A percentile compares a stretch with the other conserved stretches of the same genome.
These are phyloP conservation scores for Aspergillus spinulosporus DNA, from an alignment of 2,329 filamentous ascomycete genomes.

Conservation along the genomic window DNA sequence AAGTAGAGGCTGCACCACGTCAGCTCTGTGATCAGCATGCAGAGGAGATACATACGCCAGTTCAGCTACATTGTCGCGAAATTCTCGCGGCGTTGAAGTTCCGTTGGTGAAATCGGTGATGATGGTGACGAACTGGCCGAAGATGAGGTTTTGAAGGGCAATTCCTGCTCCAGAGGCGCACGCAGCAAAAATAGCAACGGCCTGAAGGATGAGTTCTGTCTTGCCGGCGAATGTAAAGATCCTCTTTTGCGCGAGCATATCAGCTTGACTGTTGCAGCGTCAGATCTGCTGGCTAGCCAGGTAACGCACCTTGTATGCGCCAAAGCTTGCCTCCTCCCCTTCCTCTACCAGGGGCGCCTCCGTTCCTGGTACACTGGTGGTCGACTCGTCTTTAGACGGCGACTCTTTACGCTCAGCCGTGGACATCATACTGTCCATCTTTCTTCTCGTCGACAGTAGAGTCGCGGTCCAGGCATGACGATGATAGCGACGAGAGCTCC, in stretches of 20 bases:
- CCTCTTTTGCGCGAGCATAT: neutral
- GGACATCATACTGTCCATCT: too few relatives aligned
- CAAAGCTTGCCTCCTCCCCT: neutral
- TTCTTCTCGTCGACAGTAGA: too few relatives aligned
- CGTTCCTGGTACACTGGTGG: too few relatives aligned
- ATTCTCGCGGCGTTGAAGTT: neutral
- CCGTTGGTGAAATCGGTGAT: conserved; percentile 6
- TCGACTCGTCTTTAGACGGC: too few relatives aligned
- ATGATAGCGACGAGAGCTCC: too few relatives aligned
- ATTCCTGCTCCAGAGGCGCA: conserved; percentile 12
- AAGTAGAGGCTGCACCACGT: conserved; percentile 65
- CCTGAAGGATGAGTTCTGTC: conserved; percentile 6
- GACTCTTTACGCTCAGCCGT: neutral
- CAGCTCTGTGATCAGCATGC: conserved; percentile 17
- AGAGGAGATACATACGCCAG: conserved; percentile 10
- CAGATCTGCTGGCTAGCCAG: neutral
- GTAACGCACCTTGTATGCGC: conserved; percentile 5
- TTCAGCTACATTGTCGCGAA: conserved; percentile 1
- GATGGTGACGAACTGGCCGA: conserved; percentile 10
- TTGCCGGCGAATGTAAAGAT: conserved; percentile 10
- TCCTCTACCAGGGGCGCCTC: neutral
- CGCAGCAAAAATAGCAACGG: conserved; percentile 1
- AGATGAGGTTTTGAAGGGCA: conserved; percentile 14
- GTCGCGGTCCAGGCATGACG: too few relatives aligned
- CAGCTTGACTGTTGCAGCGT: neutral